phyloP scores from a whole-genome alignment of 2,329 filamentous ascomycete genomes.

The Zelopaecilomyces penicillatus region DNA sequence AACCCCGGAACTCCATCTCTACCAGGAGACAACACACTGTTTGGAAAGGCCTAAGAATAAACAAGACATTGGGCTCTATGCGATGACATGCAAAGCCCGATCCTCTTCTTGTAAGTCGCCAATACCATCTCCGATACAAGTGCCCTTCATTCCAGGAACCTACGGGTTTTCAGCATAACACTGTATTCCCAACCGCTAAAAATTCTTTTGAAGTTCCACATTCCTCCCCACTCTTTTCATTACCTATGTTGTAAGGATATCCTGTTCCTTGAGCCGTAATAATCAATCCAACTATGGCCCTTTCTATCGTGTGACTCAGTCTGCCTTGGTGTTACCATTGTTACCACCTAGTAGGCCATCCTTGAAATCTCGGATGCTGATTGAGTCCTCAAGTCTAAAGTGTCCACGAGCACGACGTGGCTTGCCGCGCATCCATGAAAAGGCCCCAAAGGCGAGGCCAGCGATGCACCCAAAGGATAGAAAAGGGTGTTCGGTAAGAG shows the following conservation, averaged over 20 bases:
- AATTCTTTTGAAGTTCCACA: background rate
- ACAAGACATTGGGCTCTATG: too few relatives aligned
- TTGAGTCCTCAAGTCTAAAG: slow-evolving; percentile 53
- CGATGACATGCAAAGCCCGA: too few relatives aligned
- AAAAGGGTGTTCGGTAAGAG: slow-evolving; percentile 51
- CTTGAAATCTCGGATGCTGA: slow-evolving; percentile 46
- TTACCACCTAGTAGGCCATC: slow-evolving; percentile 51
- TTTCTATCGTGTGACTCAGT: slow-evolving; percentile 14
- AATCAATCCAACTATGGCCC: slow-evolving; percentile 7
- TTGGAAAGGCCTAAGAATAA: too few relatives aligned
- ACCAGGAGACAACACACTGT: too few relatives aligned
- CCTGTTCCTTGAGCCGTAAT: background rate
- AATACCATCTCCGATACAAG: too few relatives aligned
- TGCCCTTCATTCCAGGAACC: too few relatives aligned
- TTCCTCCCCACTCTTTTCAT: background rate
- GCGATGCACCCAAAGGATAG: slow-evolving; percentile 49
- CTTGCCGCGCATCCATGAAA: slow-evolving; percentile 47
- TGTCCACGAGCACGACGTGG: slow-evolving; percentile 46
- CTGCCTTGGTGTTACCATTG: slow-evolving; percentile 27
- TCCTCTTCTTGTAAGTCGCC: too few relatives aligned
- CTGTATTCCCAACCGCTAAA: background rate
- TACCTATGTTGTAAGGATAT: too few relatives aligned
- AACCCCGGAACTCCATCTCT: too few relatives aligned
- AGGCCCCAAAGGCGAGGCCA: slow-evolving; percentile 44
- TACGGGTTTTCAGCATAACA: too few relatives aligned